Evolutionary conservation across 306 rosid genomes (phyloP), one percentile per base, ranked within the genome.

Genomic region (Alnus rubra): DNA sequence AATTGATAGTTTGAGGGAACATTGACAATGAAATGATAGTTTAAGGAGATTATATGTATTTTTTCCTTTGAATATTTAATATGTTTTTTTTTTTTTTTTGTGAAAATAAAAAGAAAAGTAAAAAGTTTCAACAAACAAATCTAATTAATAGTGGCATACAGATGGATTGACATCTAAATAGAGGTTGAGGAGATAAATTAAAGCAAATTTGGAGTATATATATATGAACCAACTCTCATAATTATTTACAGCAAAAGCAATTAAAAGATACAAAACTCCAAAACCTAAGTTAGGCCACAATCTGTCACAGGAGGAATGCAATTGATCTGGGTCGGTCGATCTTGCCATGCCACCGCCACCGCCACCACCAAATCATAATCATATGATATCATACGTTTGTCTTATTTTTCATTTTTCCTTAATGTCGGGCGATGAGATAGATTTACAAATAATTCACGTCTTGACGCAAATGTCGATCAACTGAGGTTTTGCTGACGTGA

Each of bases 401-500:
- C 37, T 59, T 44, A 12, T 28, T 12, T 1, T 19, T 2, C 10
- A 11, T 31, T 56, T 28, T 44, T 42, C 45, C 33, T 23, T 37
- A 49, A 48, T 9, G 28, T 14, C 5, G 39, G 4, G 39, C 28
- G 74, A 76, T 71, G 76, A 76, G 74, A 68, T 53, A 53, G 31
- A 58, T 48, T 60, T 14, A 16, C 1, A 9, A 63, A 64, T 54
- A 53, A 55, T 47, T 68, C 42, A 10, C 55, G 19, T 33, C 18
- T 75, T 56, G 68, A 73, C 49, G 48, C 74, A 50, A 37, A 11
- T 59, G 77, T 60, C 28, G 28, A 23, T 23, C 45, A 31, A 30
- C 37, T 58, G n/a, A 18, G 50, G 53, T 28, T 60, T 69, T 75
- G 80, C 65, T 54, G 51, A 74, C 48, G 50, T 18, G 18, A 64